These are phyloP conservation scores for Plasmodium knowlesi DNA, from an alignment of 169 alveolate genomes.

Conservation along the genomic window DNA sequence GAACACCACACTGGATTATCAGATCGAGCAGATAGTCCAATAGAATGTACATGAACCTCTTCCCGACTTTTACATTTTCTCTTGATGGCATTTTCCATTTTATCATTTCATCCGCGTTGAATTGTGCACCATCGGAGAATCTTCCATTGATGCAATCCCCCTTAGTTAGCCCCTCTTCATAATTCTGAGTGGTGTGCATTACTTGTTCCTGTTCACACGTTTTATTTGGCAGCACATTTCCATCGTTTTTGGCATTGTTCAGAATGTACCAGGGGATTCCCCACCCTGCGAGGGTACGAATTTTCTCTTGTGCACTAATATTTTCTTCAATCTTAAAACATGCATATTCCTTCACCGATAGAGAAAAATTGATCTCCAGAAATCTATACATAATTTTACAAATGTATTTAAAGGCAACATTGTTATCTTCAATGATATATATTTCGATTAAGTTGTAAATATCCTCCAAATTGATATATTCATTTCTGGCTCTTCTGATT, in stretches of 20 bases:
- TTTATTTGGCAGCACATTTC: not conserved
- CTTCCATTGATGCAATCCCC: not conserved
- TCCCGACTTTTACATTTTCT: conserved; percentile 62
- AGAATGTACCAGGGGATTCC: conserved; percentile 50
- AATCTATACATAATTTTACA: conserved; percentile 70
- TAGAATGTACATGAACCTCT: conserved; percentile 17
- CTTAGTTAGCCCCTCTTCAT: not conserved
- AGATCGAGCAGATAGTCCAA: conserved; percentile 42
- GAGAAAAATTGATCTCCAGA: conserved; percentile 27
- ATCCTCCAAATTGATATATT: conserved; percentile 49
- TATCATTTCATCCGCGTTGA: conserved; percentile 2
- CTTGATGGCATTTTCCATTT: conserved; percentile 52
- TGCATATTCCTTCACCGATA: conserved; percentile 29
- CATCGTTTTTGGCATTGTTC: not conserved
- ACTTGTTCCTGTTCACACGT: not conserved
- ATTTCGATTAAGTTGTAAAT: conserved; percentile 50
- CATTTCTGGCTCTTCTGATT: conserved; percentile 43
- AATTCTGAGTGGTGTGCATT: not conserved
- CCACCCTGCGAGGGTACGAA: conserved; percentile 27
- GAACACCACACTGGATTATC: conserved; percentile 48
- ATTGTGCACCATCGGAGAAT: not conserved
- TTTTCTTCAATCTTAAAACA: conserved; percentile 34
- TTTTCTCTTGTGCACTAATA: conserved; percentile 10
- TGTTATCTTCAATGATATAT: conserved; percentile 59
- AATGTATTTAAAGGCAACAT: conserved; percentile 31